Evolutionary conservation across 108 stramenopile genomes (phyloP).

Genomic region (Cyclotella cryptica): DNA sequence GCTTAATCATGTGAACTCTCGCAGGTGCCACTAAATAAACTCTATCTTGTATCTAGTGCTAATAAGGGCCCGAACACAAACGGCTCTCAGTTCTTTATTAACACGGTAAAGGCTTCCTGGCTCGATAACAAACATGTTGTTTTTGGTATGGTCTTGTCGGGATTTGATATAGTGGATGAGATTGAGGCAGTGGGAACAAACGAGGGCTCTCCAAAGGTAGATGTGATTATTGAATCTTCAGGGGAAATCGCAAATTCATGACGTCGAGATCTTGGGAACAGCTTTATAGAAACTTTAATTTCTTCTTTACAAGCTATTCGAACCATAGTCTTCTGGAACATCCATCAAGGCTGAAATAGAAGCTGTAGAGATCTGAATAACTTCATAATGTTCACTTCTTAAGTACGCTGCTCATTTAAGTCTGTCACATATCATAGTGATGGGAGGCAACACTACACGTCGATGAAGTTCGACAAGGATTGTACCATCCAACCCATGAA

Average conservation of each 20-base stretch:
- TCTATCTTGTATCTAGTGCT: slow-evolving; percentile 85
- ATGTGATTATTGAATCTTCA: slow-evolving; percentile 82
- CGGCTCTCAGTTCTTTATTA: slow-evolving; percentile 85
- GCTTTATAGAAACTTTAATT: not conserved
- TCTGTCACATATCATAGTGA: not conserved
- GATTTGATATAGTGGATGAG: slow-evolving; percentile 65
- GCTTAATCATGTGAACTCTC: not conserved
- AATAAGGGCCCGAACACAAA: slow-evolving; percentile 85
- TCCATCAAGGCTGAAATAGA: not conserved
- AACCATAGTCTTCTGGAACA: not conserved
- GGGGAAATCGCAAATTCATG: slow-evolving; percentile 56
- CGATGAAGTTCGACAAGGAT: not conserved
- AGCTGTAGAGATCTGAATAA: not conserved
- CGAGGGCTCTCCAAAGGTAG: slow-evolving; percentile 59
- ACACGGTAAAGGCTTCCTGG: slow-evolving; percentile 93
- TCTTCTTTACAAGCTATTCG: not conserved
- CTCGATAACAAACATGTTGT: slow-evolving; percentile 82
- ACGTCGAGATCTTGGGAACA: not conserved
- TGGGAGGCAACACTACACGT: not conserved
- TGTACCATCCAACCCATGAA: not conserved
- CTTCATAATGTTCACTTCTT: not conserved
- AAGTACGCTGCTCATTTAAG: not conserved
- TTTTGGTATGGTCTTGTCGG: slow-evolving; percentile 83
- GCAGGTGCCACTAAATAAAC: slow-evolving; percentile 87
- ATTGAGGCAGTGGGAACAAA: slow-evolving; percentile 81